Conservation (phyloP, 2,329 filamentous ascomycete species). For the Ophiocordyceps sinensis region DNA sequence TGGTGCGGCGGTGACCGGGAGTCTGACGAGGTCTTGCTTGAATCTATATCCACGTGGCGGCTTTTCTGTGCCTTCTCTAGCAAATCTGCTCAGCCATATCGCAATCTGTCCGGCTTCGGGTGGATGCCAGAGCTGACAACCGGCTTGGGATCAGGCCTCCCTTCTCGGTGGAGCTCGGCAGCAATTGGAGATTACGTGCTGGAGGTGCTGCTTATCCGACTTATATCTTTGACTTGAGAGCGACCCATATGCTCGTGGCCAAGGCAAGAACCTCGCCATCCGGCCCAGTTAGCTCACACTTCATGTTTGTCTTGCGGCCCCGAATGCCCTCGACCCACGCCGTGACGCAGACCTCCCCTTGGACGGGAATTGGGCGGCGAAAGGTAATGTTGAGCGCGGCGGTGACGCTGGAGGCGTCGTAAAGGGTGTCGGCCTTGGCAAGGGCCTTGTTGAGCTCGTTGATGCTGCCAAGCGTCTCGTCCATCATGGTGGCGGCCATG, state of each 20-base stretch:
- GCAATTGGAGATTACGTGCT: not conserved
- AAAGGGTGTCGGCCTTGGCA: slow-evolving; percentile 14
- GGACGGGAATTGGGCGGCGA: slow-evolving; percentile 15
- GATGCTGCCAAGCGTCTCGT: slow-evolving; percentile 21
- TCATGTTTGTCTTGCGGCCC: slow-evolving; percentile 18
- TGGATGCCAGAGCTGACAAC: no score
- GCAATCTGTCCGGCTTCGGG: no score
- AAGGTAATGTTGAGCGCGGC: slow-evolving; percentile 20
- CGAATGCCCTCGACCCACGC: slow-evolving; percentile 16
- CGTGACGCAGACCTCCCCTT: slow-evolving; percentile 15
- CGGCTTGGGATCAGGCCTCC: no score
- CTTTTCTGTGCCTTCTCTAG: no score
- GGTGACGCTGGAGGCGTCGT: slow-evolving; percentile 17
- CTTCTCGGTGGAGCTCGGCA: not conserved
- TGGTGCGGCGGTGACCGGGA: no score
- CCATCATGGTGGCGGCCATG: slow-evolving; percentile 18
- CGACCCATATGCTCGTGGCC: slow-evolving; percentile 18
- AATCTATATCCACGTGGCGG: no score
- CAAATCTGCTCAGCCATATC: no score
- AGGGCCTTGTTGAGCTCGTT: slow-evolving; percentile 21
- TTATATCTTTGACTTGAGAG: slow-evolving; percentile 15
- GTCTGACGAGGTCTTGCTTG: no score
- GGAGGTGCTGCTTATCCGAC: not conserved
- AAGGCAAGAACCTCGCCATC: slow-evolving; percentile 15
- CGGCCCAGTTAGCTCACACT: slow-evolving; percentile 15